Conservation (phyloP, 73 alveolate species). For the Paramecium tetraurelia region DNA sequence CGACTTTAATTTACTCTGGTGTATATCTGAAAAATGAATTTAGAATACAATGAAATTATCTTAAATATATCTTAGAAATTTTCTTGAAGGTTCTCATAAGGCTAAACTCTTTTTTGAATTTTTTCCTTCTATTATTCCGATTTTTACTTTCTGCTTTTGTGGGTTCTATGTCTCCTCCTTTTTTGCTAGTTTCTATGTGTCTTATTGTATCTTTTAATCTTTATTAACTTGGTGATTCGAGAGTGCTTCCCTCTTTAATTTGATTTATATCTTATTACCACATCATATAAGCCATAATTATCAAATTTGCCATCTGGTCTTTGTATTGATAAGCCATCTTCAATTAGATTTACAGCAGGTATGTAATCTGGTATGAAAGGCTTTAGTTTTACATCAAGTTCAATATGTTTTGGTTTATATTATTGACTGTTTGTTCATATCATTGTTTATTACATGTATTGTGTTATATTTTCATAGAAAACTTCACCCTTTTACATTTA, state of each 20-base stretch:
- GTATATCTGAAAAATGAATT: neutral
- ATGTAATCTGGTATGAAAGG: neutral
- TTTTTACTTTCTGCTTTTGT: neutral
- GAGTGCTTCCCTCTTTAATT: neutral
- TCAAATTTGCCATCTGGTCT: neutral
- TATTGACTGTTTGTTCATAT: neutral
- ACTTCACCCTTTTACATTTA: neutral
- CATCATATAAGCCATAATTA: neutral
- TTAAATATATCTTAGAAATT: neutral
- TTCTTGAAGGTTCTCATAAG: neutral
- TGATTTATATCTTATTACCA: neutral
- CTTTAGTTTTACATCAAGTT: neutral
- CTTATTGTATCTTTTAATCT: neutral
- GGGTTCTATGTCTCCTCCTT: neutral
- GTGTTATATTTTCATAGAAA: neutral
- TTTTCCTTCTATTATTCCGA: neutral
- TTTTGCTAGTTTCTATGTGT: neutral
- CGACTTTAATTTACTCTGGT: neutral
- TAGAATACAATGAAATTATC: neutral
- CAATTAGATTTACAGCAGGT: neutral
- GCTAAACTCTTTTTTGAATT: neutral
- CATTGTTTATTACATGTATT: neutral
- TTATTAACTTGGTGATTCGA: too few species aligned
- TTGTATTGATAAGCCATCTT: neutral
- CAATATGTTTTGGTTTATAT: neutral